phyloP scores from a whole-genome alignment of 2,329 filamentous ascomycete genomes.

The Rosellinia necatrix region DNA sequence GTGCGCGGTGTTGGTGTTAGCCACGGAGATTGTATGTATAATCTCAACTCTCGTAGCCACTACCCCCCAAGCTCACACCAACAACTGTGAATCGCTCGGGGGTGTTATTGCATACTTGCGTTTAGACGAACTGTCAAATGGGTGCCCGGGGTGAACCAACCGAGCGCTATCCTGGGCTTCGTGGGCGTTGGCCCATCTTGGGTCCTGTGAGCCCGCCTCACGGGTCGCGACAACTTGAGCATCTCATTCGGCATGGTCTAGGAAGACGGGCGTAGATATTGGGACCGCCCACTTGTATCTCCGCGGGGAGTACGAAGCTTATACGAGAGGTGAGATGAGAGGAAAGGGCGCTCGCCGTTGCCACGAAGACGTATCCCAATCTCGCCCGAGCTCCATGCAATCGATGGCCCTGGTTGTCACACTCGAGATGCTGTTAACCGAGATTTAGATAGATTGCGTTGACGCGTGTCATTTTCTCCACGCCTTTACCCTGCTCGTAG shows the following conservation, averaged over 20 bases:
- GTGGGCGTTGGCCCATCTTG: constrained; percentile 81
- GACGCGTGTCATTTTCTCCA: constrained; percentile 62
- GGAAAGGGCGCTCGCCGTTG: constrained; percentile 73
- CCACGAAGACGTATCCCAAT: constrained; percentile 76
- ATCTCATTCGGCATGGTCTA: constrained; percentile 75
- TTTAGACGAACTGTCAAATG: too few species aligned
- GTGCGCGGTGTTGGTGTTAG: too few species aligned
- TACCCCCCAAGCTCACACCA: too few species aligned
- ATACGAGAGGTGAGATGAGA: constrained; percentile 77
- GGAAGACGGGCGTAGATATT: constrained; percentile 76
- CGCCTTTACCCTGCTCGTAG: too few species aligned
- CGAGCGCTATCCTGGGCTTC: constrained; percentile 76
- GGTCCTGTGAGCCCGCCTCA: constrained; percentile 71
- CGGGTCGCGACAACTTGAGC: constrained; percentile 67
- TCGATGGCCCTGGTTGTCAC: constrained; percentile 63
- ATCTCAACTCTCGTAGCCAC: too few species aligned
- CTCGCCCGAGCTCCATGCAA: constrained; percentile 63
- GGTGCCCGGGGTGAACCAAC: constrained; percentile 25
- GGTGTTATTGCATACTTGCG: too few species aligned
- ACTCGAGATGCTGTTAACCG: constrained; percentile 68
- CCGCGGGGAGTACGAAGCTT: constrained; percentile 74
- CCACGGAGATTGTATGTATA: too few species aligned
- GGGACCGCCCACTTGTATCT: constrained; percentile 83
- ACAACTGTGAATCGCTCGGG: too few species aligned
- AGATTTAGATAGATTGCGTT: constrained; percentile 71